Base-by-base conservation (phyloP, 1,284 basidiomycete genomes). In the Thelephora terrestris region DNA sequence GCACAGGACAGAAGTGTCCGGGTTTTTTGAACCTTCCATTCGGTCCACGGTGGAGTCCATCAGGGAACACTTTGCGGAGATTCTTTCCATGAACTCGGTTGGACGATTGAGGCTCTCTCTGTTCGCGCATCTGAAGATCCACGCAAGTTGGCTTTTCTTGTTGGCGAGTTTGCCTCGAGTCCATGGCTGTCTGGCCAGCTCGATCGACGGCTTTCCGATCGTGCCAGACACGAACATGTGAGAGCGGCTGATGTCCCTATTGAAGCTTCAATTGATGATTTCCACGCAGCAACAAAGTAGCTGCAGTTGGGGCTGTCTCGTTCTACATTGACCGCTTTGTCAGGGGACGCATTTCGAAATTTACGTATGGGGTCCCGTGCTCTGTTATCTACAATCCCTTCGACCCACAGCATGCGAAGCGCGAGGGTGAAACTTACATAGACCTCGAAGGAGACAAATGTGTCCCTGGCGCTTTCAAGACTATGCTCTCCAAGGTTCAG, bases 261-360 rank as follows among this genome's bases (percentile, higher is more conserved):
- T 52, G 84, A 77, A 59, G 66, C 84, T 45, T 84, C 85, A 12
- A 84, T 87, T 56, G 80, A 75, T 47, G 82, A 86, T 61, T 87
- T 84, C 80, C 86, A 2, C 4, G n/a, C 23, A 84, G 18, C 16
- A 37, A 37, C 35, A 87, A 87, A 62, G 84, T 83, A 5, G 85
- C 86, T 5, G 84, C 85, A 29, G 84, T 87, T 55, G 84, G 85
- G 17, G 84, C 84, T 1, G n/a, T n/a, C n/a, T n/a, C n/a, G n/a
- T n/a, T n/a, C n/a, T n/a, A n/a, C n/a, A n/a, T n/a, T n/a, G n/a
- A 88, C 59, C 84, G 87, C 52, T 81, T 85, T 55, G 84, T 87
- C 52, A 81, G 81, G 5, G 81, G 83, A 29, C 75, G 84, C 36
- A 77, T 86, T 67, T 81, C 81, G 37, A 85, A 74, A 60, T 85